phyloP scores from a whole-genome alignment of 352 stramenopile species.

The Phytophthora quininea region DNA sequence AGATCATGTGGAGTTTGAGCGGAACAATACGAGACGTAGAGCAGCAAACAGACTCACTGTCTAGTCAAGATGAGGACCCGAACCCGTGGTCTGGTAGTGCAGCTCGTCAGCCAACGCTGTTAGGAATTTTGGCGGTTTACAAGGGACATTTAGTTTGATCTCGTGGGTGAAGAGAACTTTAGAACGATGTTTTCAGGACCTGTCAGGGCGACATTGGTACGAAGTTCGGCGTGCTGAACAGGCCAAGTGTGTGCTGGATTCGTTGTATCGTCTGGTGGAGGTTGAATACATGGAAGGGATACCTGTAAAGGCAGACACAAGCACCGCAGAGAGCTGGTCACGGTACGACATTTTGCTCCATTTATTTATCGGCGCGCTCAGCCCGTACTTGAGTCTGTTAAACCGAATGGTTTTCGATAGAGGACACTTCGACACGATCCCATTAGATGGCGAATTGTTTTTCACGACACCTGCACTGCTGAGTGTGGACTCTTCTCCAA shows the following conservation, averaged over 20 bases:
- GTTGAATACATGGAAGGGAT: conserved; percentile 45
- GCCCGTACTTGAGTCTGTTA: conserved; percentile 57
- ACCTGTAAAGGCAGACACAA: conserved; percentile 2
- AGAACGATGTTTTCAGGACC: conserved; percentile 35
- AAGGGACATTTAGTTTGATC: conserved; percentile 48
- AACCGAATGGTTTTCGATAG: conserved; percentile 59
- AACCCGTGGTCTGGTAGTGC: conserved; percentile 33
- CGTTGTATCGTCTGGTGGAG: conserved; percentile 51
- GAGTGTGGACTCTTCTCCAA: conserved; percentile 18
- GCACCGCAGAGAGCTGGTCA: conserved; percentile 20
- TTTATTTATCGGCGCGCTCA: conserved; percentile 50
- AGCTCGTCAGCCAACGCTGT: conserved; percentile 44
- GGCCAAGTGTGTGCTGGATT: conserved; percentile 47
- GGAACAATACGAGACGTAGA: conserved; percentile 35
- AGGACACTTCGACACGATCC: conserved; percentile 45
- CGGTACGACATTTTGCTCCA: conserved; percentile 52
- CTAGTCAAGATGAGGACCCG: conserved; percentile 4
- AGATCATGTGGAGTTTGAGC: conserved; percentile 31
- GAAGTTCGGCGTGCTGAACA: conserved; percentile 42
- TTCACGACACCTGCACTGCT: conserved; percentile 37
- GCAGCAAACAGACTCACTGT: conserved; percentile 10
- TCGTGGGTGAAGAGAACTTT: conserved; percentile 50
- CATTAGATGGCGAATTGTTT: conserved; percentile 58
- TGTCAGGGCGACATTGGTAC: conserved; percentile 26
- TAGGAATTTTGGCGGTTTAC: conserved; percentile 47